Conservation (phyloP, 2,329 filamentous ascomycete species). For the Neopestalotiopsis sp. region DNA sequence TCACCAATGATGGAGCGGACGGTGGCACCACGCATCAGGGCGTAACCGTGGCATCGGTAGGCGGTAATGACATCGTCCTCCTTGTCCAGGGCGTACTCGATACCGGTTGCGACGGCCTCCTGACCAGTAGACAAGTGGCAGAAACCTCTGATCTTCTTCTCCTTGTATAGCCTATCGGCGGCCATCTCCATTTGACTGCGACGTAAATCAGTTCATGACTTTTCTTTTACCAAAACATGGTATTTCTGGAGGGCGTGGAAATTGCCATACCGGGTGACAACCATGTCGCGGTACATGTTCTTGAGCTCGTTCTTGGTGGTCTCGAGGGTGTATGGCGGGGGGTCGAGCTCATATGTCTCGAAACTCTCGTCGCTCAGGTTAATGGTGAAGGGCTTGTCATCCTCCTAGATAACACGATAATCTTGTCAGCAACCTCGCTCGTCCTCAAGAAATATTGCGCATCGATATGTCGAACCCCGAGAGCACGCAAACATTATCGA, state of each 20-base stretch:
- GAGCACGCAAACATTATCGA: not conserved
- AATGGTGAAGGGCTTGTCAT: slow-evolving; percentile 91
- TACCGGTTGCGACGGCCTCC: slow-evolving; percentile 95
- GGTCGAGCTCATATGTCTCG: slow-evolving; percentile 99
- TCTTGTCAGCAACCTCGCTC: slow-evolving; percentile 14
- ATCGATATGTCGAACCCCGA: not conserved
- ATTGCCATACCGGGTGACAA: slow-evolving; percentile 78
- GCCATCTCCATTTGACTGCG: slow-evolving; percentile 98
- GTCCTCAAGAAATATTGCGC: not conserved
- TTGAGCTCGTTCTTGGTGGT: slow-evolving; percentile 98
- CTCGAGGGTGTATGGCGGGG: slow-evolving; percentile 88
- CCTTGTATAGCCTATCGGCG: slow-evolving; percentile 98
- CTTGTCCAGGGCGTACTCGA: slow-evolving; percentile 93
- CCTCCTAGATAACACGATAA: slow-evolving; percentile 64
- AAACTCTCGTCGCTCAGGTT: slow-evolving; percentile 97
- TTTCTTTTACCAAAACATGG: slow-evolving; percentile 12
- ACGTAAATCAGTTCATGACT: slow-evolving; percentile 8
- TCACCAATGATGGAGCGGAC: slow-evolving; percentile 95
- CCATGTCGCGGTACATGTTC: slow-evolving; percentile 99
- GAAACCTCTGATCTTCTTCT: slow-evolving; percentile 99
- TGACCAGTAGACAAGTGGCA: slow-evolving; percentile 98
- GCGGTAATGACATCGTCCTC: slow-evolving; percentile 95
- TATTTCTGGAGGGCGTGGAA: slow-evolving; percentile 7
- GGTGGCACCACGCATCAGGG: slow-evolving; percentile 90
- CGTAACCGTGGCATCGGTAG: slow-evolving; percentile 99